Conservation (phyloP, 139 green algal genomes). For the Deuterostichococcus epilithicus region DNA sequence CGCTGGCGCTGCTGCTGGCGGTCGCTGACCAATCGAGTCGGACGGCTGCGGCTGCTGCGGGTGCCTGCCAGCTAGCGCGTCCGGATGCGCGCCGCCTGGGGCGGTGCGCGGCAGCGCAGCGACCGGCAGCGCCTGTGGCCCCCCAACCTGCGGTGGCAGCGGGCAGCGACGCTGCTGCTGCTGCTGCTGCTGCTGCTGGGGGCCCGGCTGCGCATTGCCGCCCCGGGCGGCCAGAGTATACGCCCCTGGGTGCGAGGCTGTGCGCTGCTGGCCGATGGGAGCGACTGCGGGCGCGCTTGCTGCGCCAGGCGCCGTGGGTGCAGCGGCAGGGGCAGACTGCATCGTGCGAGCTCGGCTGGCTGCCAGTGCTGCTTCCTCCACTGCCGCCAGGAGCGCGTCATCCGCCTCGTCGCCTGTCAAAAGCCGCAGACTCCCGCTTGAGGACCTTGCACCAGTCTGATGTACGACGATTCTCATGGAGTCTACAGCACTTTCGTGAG, state of each 20-base stretch:
- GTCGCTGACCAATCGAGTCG: no score
- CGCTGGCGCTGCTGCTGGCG: neutral
- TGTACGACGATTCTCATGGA: no score
- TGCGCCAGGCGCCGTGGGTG: no score
- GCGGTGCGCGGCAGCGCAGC: constrained; percentile 1
- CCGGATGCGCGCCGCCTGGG: neutral
- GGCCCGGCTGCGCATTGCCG: neutral
- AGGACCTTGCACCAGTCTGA: no score
- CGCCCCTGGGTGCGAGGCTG: no score
- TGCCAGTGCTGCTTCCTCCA: neutral
- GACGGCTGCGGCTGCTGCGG: neutral
- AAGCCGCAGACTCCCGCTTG: neutral
- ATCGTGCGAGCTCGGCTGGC: no score
- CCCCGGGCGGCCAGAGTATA: no score
- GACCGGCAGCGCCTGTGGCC: neutral
- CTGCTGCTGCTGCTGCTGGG: constrained; percentile 16
- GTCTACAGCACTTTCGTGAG: no score
- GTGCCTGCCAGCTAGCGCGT: neutral
- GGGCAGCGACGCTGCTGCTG: neutral
- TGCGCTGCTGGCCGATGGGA: no score
- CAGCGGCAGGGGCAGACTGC: no score
- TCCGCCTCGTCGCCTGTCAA: neutral
- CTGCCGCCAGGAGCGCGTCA: neutral
- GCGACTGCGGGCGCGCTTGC: no score
- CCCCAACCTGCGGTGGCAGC: neutral